Evolutionary conservation across 495 filamentous ascomycete genomes (phyloP).

Genomic region (Penicillium egyptiacum): DNA sequence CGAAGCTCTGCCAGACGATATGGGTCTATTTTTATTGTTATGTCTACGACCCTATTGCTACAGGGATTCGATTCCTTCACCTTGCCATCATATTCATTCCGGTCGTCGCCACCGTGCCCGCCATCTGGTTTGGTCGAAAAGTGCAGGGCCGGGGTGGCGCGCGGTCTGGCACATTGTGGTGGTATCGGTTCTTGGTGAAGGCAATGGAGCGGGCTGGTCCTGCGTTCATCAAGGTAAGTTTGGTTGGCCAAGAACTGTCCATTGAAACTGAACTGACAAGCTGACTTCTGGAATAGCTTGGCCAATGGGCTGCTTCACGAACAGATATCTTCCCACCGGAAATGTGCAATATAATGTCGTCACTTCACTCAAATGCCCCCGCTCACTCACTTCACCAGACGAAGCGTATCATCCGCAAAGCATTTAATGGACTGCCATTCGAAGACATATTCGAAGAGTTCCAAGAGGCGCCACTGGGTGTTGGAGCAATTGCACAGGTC

Average conservation of each 20-base stretch:
- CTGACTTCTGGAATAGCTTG: slow-evolving; percentile 58
- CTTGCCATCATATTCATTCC: slow-evolving; percentile 88
- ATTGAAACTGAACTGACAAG: slow-evolving; percentile 4
- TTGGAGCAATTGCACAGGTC: slow-evolving; percentile 96
- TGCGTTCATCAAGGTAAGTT: slow-evolving; percentile 90
- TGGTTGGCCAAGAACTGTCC: background rate
- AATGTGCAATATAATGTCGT: slow-evolving; percentile 91
- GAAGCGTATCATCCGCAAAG: slow-evolving; percentile 71
- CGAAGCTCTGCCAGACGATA: slow-evolving; percentile 52
- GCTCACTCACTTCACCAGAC: slow-evolving; percentile 84
- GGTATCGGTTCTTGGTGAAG: slow-evolving; percentile 86
- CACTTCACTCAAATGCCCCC: slow-evolving; percentile 89
- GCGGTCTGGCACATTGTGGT: slow-evolving; percentile 82
- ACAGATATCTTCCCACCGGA: slow-evolving; percentile 96
- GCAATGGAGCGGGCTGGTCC: slow-evolving; percentile 94
- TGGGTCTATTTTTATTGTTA: slow-evolving; percentile 67
- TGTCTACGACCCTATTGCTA: slow-evolving; percentile 84
- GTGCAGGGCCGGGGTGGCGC: slow-evolving; percentile 63
- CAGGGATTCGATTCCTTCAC: slow-evolving; percentile 80
- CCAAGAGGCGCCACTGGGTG: slow-evolving; percentile 83
- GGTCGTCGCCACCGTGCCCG: slow-evolving; percentile 75
- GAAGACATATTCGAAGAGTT: slow-evolving; percentile 98
- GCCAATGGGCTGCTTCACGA: slow-evolving; percentile 98
- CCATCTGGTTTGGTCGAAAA: slow-evolving; percentile 72
- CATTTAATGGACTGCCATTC: slow-evolving; percentile 77